Conservation (phyloP, 139 green algal genomes). For the Chlorokybus atmophyticus region DNA sequence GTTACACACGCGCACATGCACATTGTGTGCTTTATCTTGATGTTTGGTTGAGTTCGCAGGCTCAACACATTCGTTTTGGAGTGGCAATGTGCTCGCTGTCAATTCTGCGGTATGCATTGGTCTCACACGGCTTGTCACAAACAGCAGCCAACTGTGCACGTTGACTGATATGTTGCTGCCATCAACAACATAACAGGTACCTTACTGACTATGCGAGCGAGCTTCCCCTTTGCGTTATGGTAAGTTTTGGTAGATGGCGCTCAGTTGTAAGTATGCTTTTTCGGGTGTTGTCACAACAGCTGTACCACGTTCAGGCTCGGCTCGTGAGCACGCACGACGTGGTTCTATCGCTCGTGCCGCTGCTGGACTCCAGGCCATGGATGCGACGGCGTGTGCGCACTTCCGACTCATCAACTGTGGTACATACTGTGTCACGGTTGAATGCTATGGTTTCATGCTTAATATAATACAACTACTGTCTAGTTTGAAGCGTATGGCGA, state of each 20-base stretch:
- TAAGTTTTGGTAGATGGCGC: not conserved
- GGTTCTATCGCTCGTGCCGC: constrained; percentile 56
- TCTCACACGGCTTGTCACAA: too few relatives aligned
- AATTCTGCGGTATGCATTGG: constrained; percentile 45
- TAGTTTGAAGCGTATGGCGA: constrained; percentile 36
- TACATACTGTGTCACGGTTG: too few relatives aligned
- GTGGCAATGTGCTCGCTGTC: constrained; percentile 37
- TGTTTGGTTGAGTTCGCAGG: constrained; percentile 44
- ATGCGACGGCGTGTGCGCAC: constrained; percentile 17
- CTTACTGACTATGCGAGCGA: constrained; percentile 48
- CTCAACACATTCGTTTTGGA: constrained; percentile 22
- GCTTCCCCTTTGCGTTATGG: constrained; percentile 49
- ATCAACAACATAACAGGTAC: too few relatives aligned
- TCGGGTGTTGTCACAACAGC: too few relatives aligned
- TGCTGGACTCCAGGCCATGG: constrained; percentile 66
- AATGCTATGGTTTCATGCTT: too few relatives aligned
- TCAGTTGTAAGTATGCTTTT: too few relatives aligned
- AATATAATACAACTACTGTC: too few relatives aligned
- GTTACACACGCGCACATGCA: too few relatives aligned
- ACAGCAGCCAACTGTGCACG: too few relatives aligned
- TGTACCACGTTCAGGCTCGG: constrained; percentile 24
- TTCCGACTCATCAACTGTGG: too few relatives aligned
- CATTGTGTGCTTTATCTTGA: too few relatives aligned
- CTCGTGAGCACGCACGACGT: constrained; percentile 55
- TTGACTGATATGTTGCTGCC: too few relatives aligned